Evolutionary conservation across 2,329 filamentous ascomycete species (phyloP), one percentile per base, ranked within the genome.

Genomic region (Phialophora expanda): DNA sequence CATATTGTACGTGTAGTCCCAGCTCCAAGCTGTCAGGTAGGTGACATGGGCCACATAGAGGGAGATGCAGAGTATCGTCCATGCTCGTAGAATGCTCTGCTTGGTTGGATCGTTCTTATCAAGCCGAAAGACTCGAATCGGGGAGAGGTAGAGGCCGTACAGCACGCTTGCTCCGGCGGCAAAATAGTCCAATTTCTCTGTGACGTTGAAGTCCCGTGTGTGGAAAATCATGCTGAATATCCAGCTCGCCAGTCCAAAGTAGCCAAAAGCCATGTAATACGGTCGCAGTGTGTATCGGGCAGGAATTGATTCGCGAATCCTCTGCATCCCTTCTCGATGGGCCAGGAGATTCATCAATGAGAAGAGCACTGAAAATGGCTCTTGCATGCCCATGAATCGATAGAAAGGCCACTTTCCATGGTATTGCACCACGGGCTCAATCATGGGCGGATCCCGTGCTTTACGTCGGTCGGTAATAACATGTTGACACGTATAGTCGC

Each of bases 1-100:
- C 93, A 99, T 98, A 77, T 99, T 99, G 81, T 99, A 99, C 4
- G 90, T 90, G 77, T 99, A 99, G 78, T 98, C 91, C 91, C 95
- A 99, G 20, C 84, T 83, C 83, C 93, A 91, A 72, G 92, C 87
- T 75, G 90, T 92, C 62, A 99, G 84, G 77, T 97, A 99, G 54
- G 82, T 85, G 56, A 97, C 87, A 76, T 99, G 95, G 62, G 85
- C 81, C 28, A 84, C 75, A 77, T 96, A 99, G 60, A 96, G 79
- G 14, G 79, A 69, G 28, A 86, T 76, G 76, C 95, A 99, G 7
- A 91, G 71, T 12, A 83, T 74, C 0, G 92, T 93, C 94, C 93
- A 98, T 24, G 86, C 75, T 55, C 90, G 84, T 62, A 95, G 82
- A 56, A 92, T 69, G 3, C 81, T 83, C 67, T 81, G 80, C 68